Base-by-base conservation (phyloP, 495 filamentous ascomycete species). In the Staphylotrichum longicolle region DNA sequence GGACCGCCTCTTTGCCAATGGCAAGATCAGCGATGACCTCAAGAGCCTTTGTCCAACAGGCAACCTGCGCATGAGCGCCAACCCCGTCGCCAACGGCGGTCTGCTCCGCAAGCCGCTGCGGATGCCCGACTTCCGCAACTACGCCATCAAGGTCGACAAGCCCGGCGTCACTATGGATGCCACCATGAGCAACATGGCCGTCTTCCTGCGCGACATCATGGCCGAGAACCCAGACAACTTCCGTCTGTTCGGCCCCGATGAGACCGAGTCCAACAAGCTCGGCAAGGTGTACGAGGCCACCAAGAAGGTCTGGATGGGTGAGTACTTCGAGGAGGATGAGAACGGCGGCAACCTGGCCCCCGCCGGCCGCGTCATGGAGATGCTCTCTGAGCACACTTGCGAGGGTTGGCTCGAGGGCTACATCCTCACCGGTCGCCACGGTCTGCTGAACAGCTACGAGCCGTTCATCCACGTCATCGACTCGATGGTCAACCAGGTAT, bases 401-500 rank as follows among this genome's bases (percentile, higher is more conserved):
- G 88, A 91, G 74, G 87, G 88, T 37, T 91, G 87, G 88, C 76
- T 91, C 35, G 88, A 91, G 74, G 88, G 87, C 11, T 91, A 89
- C 66, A 73, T 88, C 60, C 84, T 90, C 6, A 86, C 80, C 45
- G 88, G 88, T 12, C 79, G 87, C 4, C 87, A 91, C 66, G 87
- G 88, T 20, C 71, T 91, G 46, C 78, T 91, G 40, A 91, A 91
- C 76, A 85, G 83, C 73, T 91, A 91, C 75, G 87, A 91, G 68
- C 87, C 88, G 0, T 91, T 90, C 69, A 86, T 90, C 61, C 88
- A 91, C 65, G 82, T 91, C 66, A 89, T 91, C 65, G 88, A 91
- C 68, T 86, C 83, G 1, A 91, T 90, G 87, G 87, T 91, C 54
- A 88, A 88, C 70, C 87, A 77, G 71, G 74, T 76, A 9, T 20